Evolutionary conservation across 2,329 filamentous ascomycete genomes (phyloP).

Genomic region (Hymenotorrendiella dingleyae): DNA sequence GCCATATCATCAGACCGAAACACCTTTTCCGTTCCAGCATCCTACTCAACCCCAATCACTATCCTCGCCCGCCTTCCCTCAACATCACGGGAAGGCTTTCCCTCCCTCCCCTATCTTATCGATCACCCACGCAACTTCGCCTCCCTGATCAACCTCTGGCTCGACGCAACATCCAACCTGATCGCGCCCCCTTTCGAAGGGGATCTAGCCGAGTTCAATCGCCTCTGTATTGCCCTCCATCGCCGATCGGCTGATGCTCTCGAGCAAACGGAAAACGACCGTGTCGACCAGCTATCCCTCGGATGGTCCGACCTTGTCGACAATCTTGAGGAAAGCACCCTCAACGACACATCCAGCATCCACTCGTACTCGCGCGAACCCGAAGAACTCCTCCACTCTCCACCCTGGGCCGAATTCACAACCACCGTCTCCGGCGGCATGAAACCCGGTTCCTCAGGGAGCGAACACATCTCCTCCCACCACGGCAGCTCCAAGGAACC

Average conservation of each 20-base stretch:
- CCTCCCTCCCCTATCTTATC: constrained; percentile 85
- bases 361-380: constrained; percentile 4
- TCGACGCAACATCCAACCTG: constrained; percentile 42
- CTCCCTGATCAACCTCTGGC: constrained; percentile 74
- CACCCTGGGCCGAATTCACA: constrained; percentile 6
- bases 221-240: constrained; percentile 28
- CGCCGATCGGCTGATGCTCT: constrained; percentile 29
- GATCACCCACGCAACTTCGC: constrained; percentile 84
- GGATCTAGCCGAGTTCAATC: constrained; percentile 28
- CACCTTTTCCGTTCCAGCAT: constrained; percentile 64
- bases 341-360: constrained; percentile 10
- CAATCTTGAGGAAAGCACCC: constrained; percentile 16
- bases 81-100: constrained; percentile 83
- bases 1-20: constrained; percentile 68
- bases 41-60: constrained; percentile 87
- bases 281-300: constrained; percentile 19
- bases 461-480: constrained; percentile 15
- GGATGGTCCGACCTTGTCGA: constrained; percentile 28
- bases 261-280: constrained; percentile 23
- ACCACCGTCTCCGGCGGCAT: constrained; percentile 8
- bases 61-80: constrained; percentile 78
- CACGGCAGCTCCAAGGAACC: too few relatives aligned
- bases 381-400: constrained; percentile 14
- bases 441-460: constrained; percentile 19
- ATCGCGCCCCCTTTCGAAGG: constrained; percentile 21